Conservation (phyloP, 352 stramenopile species). For the Pythium aristosporum region DNA sequence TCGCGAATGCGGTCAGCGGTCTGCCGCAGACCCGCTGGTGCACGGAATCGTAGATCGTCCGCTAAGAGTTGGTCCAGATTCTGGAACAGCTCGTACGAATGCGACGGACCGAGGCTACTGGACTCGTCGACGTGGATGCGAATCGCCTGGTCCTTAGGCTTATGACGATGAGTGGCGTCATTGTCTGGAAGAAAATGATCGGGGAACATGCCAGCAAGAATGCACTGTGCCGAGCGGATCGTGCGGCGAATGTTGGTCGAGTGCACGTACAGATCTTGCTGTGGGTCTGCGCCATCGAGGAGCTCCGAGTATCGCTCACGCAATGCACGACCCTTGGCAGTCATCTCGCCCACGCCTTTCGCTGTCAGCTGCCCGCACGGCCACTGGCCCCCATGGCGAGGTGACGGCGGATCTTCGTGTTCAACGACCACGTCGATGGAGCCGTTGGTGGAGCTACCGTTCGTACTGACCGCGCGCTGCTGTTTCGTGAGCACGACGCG, state of each 20-base stretch:
- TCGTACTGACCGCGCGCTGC: not conserved
- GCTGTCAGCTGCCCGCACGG: constrained; percentile 72
- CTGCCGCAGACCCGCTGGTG: constrained; percentile 39
- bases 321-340: constrained; percentile 43
- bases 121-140: constrained; percentile 48
- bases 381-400: constrained; percentile 61
- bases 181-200: constrained; percentile 33
- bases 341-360: constrained; percentile 69
- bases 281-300: constrained; percentile 34
- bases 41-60: constrained; percentile 49
- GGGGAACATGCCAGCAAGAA: constrained; percentile 67
- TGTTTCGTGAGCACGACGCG: constrained; percentile 32
- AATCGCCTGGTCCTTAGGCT: constrained; percentile 28
- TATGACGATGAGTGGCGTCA: not conserved
- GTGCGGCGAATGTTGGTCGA: constrained; percentile 80
- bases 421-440: not conserved
- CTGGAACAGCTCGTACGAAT: constrained; percentile 66
- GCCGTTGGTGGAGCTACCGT: not conserved
- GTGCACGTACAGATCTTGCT: constrained; percentile 55
- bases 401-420: constrained; percentile 26
- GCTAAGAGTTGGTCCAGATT: constrained; percentile 49
- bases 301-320: constrained; percentile 43
- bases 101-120: constrained; percentile 52
- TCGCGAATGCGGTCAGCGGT: constrained; percentile 41
- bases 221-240: constrained; percentile 67